Percentiles rank a stretch among this genome's conserved stretches.
These are phyloP conservation scores for Chalciporus sp. DNA, from an alignment of 1,284 basidiomycete species.

Conservation along the genomic window DNA sequence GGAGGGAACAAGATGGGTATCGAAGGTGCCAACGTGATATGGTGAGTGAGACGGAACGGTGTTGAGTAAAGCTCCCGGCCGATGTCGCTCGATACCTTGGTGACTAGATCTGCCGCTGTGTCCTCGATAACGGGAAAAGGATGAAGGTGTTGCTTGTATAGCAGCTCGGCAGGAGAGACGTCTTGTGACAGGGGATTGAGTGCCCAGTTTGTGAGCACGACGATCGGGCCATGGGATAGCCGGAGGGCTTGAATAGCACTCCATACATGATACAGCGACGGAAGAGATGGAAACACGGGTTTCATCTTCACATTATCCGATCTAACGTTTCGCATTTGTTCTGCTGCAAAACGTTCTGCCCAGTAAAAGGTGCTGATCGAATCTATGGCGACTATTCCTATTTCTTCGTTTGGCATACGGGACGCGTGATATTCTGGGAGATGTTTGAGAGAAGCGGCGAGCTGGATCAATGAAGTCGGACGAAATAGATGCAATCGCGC, in stretches of 20 bases:
- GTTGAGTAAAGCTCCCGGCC: slow-evolving; percentile 15
- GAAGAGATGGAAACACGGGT: slow-evolving; percentile 25
- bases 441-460: slow-evolving; percentile 64
- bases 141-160: slow-evolving; percentile 56
- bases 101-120: slow-evolving; percentile 18
- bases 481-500: slow-evolving; percentile 64
- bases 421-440: slow-evolving; percentile 58
- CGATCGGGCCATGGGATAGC: slow-evolving; percentile 51
- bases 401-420: slow-evolving; percentile 50
- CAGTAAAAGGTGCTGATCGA: slow-evolving; percentile 78
- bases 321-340: slow-evolving; percentile 46
- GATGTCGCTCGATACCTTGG: slow-evolving; percentile 11
- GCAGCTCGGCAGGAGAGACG: slow-evolving; percentile 29
- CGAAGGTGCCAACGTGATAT: slow-evolving; percentile 44
- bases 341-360: slow-evolving; percentile 67
- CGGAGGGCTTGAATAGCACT: slow-evolving; percentile 54
- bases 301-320: slow-evolving; percentile 15
- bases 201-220: slow-evolving; percentile 68
- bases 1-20: slow-evolving; percentile 31
- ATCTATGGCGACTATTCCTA: slow-evolving; percentile 71
- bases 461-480: slow-evolving; percentile 64
- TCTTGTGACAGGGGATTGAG: slow-evolving; percentile 39
- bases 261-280: slow-evolving; percentile 48
- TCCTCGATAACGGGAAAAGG: slow-evolving; percentile 42
- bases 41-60: slow-evolving; percentile 43